These are phyloP conservation scores for Linum lewisii DNA, from an alignment of 345 rosid genomes.

Conservation along the genomic window DNA sequence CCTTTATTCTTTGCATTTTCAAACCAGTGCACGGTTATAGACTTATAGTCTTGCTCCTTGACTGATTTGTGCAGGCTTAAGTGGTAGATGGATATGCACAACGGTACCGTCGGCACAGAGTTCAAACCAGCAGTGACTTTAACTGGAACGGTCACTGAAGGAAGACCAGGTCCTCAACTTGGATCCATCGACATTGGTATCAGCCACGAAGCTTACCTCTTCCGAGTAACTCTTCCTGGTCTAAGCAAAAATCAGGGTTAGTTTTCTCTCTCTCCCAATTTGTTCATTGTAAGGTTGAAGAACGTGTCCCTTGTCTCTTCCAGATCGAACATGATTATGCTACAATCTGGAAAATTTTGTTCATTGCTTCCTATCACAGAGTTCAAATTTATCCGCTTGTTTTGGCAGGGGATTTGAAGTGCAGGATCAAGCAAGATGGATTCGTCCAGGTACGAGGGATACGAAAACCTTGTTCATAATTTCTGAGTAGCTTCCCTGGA, in stretches of 20 bases:
- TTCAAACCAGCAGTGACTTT: slow-evolving; percentile 8
- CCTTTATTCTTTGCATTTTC: slow-evolving; percentile 7
- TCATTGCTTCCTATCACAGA: neutral
- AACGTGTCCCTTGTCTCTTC: no score
- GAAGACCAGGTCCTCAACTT: slow-evolving; percentile 5
- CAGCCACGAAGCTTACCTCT: slow-evolving; percentile 13
- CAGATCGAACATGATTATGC: no score
- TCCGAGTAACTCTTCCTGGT: slow-evolving; percentile 20
- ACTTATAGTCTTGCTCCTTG: slow-evolving; percentile 11
- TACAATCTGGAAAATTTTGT: neutral
- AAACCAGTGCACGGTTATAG: slow-evolving; percentile 5
- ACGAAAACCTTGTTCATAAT: slow-evolving; percentile 29
- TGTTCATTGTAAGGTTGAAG: neutral
- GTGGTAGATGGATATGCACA: slow-evolving; percentile 14
- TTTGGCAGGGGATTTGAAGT: neutral
- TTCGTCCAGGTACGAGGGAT: neutral
- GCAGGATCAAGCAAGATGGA: neutral
- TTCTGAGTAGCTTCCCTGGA: slow-evolving; percentile 17
- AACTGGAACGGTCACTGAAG: slow-evolving; percentile 8
- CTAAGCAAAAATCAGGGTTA: slow-evolving; percentile 1
- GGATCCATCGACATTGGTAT: slow-evolving; percentile 13
- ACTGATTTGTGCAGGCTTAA: slow-evolving; percentile 20
- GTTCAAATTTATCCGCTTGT: neutral
- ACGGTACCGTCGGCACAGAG: neutral
- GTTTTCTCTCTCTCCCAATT: neutral